Conservation (phyloP, 2,329 filamentous ascomycete genomes). For the Coniochaeta sp. region DNA sequence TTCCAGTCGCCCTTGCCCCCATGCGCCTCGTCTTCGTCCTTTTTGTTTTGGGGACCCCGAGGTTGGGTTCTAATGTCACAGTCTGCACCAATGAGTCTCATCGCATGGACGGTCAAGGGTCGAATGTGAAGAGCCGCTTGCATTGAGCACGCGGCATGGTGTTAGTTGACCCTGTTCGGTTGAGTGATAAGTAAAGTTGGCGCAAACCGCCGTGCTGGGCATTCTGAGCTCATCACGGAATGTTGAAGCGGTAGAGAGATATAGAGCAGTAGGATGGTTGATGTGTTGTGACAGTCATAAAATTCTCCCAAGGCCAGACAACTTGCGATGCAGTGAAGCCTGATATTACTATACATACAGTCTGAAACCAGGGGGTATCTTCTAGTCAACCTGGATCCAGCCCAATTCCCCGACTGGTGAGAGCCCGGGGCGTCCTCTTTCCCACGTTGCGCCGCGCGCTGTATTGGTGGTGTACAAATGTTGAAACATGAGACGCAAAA, state of each 20-base stretch:
- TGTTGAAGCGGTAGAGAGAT: not conserved
- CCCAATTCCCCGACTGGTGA: constrained; percentile 18
- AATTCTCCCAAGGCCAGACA: not conserved
- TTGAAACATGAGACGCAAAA: constrained; percentile 6
- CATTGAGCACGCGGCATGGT: too few species aligned
- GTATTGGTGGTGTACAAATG: constrained; percentile 14
- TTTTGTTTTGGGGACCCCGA: not conserved
- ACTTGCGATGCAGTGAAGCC: constrained; percentile 16
- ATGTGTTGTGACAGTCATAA: not conserved
- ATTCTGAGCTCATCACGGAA: too few species aligned
- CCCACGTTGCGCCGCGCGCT: not conserved
- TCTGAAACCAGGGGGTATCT: constrained; percentile 23
- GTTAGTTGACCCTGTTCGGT: too few species aligned
- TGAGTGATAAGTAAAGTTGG: too few species aligned
- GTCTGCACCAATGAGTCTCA: not conserved
- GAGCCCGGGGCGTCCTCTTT: constrained; percentile 7
- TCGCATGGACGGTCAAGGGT: too few species aligned
- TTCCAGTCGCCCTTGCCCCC: not conserved
- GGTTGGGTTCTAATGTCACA: constrained; percentile 2
- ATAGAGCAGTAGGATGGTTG: not conserved
- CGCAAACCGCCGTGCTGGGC: too few species aligned
- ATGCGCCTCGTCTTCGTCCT: not conserved
- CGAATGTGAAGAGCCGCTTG: too few species aligned
- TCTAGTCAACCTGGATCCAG: constrained; percentile 23
- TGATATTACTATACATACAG: constrained; percentile 17